These are phyloP conservation scores for Rubroboletus pulcherrimus DNA, from an alignment of 768 basidiomycete genomes.

Conservation along the genomic window DNA sequence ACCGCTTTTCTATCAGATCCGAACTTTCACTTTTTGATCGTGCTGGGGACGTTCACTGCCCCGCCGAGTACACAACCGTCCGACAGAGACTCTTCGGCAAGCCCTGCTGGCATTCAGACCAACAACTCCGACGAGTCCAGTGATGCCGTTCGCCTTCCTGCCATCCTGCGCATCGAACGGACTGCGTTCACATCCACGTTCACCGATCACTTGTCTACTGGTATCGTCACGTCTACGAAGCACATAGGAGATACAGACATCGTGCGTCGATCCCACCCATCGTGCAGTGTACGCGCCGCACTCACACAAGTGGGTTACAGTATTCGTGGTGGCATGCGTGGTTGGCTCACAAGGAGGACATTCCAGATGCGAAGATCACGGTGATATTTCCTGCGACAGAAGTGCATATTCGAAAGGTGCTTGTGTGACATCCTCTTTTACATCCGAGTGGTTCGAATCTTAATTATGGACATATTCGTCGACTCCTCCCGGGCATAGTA, in stretches of 20 bases:
- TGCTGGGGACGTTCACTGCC: constrained; percentile 62
- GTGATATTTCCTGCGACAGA: constrained; percentile 88
- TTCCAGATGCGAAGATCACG: constrained; percentile 76
- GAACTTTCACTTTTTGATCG: constrained; percentile 52
- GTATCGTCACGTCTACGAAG: constrained; percentile 40
- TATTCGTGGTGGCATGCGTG: constrained; percentile 82
- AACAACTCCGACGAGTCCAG: constrained; percentile 3
- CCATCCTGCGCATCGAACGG: constrained; percentile 78
- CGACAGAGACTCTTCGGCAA: not conserved
- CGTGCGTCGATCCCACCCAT: constrained; percentile 35
- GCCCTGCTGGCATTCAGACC: not conserved
- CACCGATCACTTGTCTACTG: constrained; percentile 35
- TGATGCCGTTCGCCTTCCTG: constrained; percentile 34
- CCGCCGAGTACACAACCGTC: not conserved
- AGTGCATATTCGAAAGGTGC: constrained; percentile 73
- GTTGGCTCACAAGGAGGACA: constrained; percentile 38
- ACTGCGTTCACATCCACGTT: constrained; percentile 54
- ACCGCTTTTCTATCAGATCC: constrained; percentile 42
- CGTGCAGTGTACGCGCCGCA: not conserved
- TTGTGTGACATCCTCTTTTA: not conserved
- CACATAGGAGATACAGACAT: constrained; percentile 65
- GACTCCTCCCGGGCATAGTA: constrained; percentile 61
- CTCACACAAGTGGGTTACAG: constrained; percentile 34
- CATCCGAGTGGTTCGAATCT: not conserved
- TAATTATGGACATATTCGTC: not conserved